Conservation (phyloP, 306 rosid species). For the Arachis stenosperma region DNA sequence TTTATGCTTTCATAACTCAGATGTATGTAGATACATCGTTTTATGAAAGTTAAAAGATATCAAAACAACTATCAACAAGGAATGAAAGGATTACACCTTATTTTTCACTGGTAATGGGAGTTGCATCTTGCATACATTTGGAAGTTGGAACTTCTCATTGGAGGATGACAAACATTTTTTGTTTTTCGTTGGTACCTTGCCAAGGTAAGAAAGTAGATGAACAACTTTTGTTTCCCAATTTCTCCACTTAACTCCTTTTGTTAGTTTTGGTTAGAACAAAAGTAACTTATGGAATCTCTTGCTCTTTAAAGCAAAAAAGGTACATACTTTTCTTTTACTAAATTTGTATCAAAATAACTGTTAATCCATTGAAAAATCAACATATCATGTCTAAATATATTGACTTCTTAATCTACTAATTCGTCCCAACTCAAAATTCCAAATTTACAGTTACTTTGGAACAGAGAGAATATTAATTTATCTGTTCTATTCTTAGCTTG, state of each 20-base stretch:
- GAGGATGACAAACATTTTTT: slow-evolving; percentile 33
- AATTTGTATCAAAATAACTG: no score
- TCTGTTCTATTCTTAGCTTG: neutral
- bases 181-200: slow-evolving; percentile 25
- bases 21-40: no score
- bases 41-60: no score
- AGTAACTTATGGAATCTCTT: slow-evolving; percentile 21
- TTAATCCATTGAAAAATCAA: no score
- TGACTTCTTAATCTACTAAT: no score
- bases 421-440: no score
- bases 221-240: neutral
- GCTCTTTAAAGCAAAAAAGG: neutral
- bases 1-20: no score
- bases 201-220: slow-evolving; percentile 12
- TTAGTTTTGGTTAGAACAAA: neutral
- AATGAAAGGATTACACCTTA: neutral
- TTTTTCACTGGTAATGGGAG: slow-evolving; percentile 25
- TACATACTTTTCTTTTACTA: neutral
- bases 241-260: slow-evolving; percentile 5
- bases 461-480: no score
- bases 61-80: no score
- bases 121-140: slow-evolving; percentile 22
- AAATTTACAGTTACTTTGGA: no score
- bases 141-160: slow-evolving; percentile 38
- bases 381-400: no score